Conservation (phyloP, 768 basidiomycete genomes). For the Albatrellus ellisii region DNA sequence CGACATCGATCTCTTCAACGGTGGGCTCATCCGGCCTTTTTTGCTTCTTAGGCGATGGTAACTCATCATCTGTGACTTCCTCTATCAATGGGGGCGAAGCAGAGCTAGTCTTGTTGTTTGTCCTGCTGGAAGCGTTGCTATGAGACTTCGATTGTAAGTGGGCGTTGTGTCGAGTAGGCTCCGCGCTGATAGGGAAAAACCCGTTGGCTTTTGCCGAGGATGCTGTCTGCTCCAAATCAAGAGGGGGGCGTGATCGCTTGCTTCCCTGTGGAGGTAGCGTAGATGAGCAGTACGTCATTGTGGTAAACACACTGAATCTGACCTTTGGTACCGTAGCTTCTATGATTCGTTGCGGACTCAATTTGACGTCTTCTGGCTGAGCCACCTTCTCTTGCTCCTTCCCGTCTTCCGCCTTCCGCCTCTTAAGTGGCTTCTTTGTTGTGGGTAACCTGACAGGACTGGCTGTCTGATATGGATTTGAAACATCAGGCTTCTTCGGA, state of each 20-base stretch:
- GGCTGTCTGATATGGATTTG: constrained; percentile 68
- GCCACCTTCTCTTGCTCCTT: constrained; percentile 14
- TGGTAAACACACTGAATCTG: constrained; percentile 27
- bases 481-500: constrained; percentile 46
- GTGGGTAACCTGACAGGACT: constrained; percentile 41
- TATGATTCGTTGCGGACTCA: constrained; percentile 55
- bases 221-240: constrained; percentile 31
- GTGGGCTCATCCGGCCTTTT: constrained; percentile 23
- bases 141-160: constrained; percentile 17
- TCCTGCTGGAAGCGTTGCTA: constrained; percentile 8
- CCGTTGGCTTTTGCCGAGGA: constrained; percentile 9
- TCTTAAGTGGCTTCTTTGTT: constrained; percentile 16
- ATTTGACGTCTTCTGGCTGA: constrained; percentile 15
- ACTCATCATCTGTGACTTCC: constrained; percentile 22
- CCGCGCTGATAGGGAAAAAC: constrained; percentile 5
- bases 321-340: constrained; percentile 59
- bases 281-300: constrained; percentile 1
- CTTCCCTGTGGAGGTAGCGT: constrained; percentile 39
- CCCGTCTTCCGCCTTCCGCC: constrained; percentile 18
- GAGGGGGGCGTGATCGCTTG: constrained; percentile 65
- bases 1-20: constrained; percentile 23
- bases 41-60: constrained; percentile 30
- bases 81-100: background rate
- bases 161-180: constrained; percentile 13
- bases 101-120: constrained; percentile 3